Evolutionary conservation across 345 rosid genomes (phyloP).

Genomic region (Hibiscus tridactylites): DNA sequence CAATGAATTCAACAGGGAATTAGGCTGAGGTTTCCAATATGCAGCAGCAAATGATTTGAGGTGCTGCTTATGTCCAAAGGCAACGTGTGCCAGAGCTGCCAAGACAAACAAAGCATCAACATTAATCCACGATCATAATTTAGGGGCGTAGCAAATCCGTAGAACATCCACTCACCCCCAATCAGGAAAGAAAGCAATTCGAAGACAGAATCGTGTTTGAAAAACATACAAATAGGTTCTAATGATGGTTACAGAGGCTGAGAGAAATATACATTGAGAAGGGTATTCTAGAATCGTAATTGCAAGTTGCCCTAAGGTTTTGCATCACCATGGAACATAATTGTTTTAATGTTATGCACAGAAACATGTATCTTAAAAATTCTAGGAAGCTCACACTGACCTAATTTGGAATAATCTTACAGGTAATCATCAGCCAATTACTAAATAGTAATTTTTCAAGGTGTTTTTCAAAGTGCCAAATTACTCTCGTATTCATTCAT

Average conservation of each 20-base stretch:
- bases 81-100: constrained; percentile 91
- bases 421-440: not conserved
- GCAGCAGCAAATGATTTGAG: constrained; percentile 82
- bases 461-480: not conserved
- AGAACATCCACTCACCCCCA: not conserved
- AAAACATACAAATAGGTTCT: not conserved
- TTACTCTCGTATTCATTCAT: not conserved
- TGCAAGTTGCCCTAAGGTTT: not conserved
- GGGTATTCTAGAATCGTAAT: not conserved
- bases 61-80: constrained; percentile 88
- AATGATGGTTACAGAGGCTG: not conserved
- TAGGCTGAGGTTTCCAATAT: constrained; percentile 82
- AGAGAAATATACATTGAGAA: not conserved
- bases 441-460: not conserved
- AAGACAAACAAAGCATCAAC: constrained; percentile 19
- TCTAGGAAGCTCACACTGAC: not conserved
- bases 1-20: constrained; percentile 55
- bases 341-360: not conserved
- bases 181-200: not conserved
- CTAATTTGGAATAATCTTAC: not conserved
- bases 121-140: constrained; percentile 3
- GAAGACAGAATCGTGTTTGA: not conserved
- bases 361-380: not conserved
- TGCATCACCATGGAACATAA: not conserved
- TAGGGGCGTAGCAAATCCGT: constrained; percentile 2